Percentiles rank a stretch among this genome's conserved stretches.
Conservation (phyloP, 2,329 filamentous ascomycete genomes). For the Sarocladium kiliense region DNA sequence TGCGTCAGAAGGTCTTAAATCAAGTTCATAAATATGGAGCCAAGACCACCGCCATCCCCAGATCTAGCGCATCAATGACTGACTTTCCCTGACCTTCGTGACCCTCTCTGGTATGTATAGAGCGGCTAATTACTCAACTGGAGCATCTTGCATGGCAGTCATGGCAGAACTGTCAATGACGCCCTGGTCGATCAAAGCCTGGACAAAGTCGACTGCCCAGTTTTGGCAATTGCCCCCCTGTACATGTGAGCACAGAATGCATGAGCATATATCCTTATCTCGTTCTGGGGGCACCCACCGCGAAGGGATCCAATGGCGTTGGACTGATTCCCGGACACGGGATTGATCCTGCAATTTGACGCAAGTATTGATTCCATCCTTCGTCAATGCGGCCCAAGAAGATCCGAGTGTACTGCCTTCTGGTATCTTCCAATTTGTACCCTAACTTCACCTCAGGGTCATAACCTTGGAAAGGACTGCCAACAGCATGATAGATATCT, state of each 20-base stretch:
- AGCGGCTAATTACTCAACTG: not conserved
- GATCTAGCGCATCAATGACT: too few species aligned
- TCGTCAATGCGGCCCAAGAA: not conserved
- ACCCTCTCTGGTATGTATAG: too few species aligned
- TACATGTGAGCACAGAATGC: not conserved
- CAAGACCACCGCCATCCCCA: too few species aligned
- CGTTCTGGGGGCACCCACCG: not conserved
- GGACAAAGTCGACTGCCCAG: not conserved
- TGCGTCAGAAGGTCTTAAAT: too few species aligned
- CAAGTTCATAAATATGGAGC: too few species aligned
- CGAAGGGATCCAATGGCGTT: not conserved
- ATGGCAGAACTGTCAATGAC: not conserved
- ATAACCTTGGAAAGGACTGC: not conserved
- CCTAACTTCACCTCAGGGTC: not conserved
- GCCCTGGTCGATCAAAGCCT: not conserved
- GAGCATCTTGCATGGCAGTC: not conserved
- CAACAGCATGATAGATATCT: not conserved
- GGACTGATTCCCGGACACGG: not conserved
- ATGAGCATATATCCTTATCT: not conserved
- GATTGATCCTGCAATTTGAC: not conserved
- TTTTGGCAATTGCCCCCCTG: not conserved
- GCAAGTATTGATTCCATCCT: not conserved
- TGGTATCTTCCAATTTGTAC: not conserved
- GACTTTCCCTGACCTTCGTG: too few species aligned
- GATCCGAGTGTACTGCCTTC: not conserved